Conservation (phyloP, 2,329 filamentous ascomycete genomes). For the Stachybotrys chlorohalonatus region DNA sequence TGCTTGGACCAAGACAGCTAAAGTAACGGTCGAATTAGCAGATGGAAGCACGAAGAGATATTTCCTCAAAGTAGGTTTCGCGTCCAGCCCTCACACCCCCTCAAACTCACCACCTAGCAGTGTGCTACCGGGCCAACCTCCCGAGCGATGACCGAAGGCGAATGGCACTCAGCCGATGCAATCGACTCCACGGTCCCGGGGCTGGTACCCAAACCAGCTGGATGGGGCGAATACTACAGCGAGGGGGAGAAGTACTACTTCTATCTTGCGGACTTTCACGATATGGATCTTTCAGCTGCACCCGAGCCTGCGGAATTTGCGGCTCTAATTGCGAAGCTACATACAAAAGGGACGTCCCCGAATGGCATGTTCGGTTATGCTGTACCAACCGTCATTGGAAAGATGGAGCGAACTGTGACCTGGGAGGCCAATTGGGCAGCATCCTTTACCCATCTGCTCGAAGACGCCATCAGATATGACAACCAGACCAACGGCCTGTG, state of each 20-base stretch:
- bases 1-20: conserved; percentile 4
- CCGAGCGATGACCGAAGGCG: conserved; percentile 1
- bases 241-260: conserved; percentile 1
- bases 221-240: conserved; percentile 2
- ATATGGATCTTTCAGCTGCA: conserved; percentile 1
- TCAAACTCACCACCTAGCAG: not conserved
- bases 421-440: conserved; percentile 26
- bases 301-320: conserved; percentile 1
- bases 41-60: conserved; percentile 2
- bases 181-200: conserved; percentile 1
- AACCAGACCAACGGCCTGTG: conserved; percentile 5
- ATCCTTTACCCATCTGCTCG: conserved; percentile 15
- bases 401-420: conserved; percentile 12
- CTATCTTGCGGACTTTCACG: conserved; percentile 3
- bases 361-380: conserved; percentile 25
- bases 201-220: not conserved
- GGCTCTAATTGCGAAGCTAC: conserved; percentile 8
- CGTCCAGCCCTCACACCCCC: not conserved
- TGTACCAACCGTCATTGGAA: conserved; percentile 18
- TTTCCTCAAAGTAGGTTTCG: conserved; percentile 5
- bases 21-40: not conserved
- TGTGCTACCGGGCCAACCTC: not conserved
- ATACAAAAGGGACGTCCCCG: conserved; percentile 16
- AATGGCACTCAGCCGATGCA: conserved; percentile 1
- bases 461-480: conserved; percentile 2